phyloP scores from a whole-genome alignment of 805 yeast species.

The Starmerella apis region DNA sequence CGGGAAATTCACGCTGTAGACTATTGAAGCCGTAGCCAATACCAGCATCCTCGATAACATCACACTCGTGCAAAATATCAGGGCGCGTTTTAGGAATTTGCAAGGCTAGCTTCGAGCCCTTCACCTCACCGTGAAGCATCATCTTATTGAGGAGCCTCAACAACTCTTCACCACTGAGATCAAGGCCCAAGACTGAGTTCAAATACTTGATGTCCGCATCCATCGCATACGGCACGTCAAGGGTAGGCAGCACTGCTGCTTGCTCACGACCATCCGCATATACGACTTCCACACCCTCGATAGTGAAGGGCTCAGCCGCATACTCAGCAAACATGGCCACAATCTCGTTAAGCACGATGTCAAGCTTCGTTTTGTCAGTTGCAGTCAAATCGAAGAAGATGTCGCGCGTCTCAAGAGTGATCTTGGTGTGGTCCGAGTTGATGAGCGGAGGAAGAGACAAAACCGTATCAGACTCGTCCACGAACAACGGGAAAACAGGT shows the following conservation, averaged over 20 bases:
- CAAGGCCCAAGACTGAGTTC: conserved; percentile 85
- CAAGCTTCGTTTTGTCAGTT: conserved; percentile 88
- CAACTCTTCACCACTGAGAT: conserved; percentile 58
- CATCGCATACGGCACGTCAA: conserved; percentile 50
- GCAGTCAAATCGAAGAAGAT: conserved; percentile 92
- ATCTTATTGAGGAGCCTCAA: conserved; percentile 60
- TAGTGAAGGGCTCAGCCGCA: conserved; percentile 65
- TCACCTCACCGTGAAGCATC: conserved; percentile 60
- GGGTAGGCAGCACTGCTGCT: conserved; percentile 62
- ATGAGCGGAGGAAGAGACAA: conserved; percentile 95
- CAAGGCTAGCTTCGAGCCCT: conserved; percentile 42
- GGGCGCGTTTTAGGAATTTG: conserved; percentile 88
- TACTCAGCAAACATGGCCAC: conserved; percentile 94
- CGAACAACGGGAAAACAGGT: conserved; percentile 82
- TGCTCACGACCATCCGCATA: conserved; percentile 55
- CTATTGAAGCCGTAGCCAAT: conserved; percentile 92
- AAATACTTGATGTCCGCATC: conserved; percentile 72
- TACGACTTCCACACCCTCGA: conserved; percentile 81
- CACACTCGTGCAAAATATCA: conserved; percentile 93
- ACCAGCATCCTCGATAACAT: conserved; percentile 97
- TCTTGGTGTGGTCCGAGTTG: conserved; percentile 84
- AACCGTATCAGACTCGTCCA: conserved; percentile 64
- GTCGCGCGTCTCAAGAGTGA: conserved; percentile 71
- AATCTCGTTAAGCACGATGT: conserved; percentile 79
- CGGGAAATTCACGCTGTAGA: conserved; percentile 67